phyloP scores from a whole-genome alignment of 352 stramenopile genomes.

The Peronospora belbahrii region DNA sequence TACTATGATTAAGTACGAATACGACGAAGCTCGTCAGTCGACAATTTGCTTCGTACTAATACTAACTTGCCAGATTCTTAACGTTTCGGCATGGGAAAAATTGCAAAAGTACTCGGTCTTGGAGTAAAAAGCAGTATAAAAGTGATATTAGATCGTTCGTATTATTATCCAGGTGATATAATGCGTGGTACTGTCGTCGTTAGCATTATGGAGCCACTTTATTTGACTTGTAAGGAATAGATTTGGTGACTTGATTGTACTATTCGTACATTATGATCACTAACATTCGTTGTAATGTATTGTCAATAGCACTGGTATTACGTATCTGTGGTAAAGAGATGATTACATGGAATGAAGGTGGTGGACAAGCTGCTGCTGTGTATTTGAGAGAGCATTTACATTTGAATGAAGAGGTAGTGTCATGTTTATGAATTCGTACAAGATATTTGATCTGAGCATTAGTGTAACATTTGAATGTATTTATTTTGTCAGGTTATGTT shows the following conservation, averaged over 20 bases:
- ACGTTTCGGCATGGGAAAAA: conserved; percentile 19
- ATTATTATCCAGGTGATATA: conserved; percentile 24
- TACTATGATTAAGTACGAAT: no score
- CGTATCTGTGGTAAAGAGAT: conserved; percentile 25
- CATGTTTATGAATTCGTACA: no score
- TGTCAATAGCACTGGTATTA: conserved; percentile 20
- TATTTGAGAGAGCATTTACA: conserved; percentile 23
- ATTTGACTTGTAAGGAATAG: conserved; percentile 22
- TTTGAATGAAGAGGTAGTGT: conserved; percentile 22
- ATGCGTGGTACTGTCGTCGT: conserved; percentile 24
- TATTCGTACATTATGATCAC: not conserved
- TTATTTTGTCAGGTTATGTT: conserved; percentile 29
- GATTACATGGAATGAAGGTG: conserved; percentile 29
- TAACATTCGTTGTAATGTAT: no score
- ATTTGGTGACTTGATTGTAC: not conserved
- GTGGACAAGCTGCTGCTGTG: conserved; percentile 20
- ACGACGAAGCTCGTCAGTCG: conserved; percentile 13
- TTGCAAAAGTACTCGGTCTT: conserved; percentile 23
- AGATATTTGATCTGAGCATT: not conserved
- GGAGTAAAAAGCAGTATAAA: conserved; percentile 24
- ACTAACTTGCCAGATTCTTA: not conserved
- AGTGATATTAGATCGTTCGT: conserved; percentile 16
- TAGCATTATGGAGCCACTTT: conserved; percentile 20
- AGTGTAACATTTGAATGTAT: not conserved
- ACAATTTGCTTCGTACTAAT: conserved; percentile 13